These are phyloP conservation scores for Scenedesmus sp. DNA, from an alignment of 163 green algal species.

Conservation along the genomic window DNA sequence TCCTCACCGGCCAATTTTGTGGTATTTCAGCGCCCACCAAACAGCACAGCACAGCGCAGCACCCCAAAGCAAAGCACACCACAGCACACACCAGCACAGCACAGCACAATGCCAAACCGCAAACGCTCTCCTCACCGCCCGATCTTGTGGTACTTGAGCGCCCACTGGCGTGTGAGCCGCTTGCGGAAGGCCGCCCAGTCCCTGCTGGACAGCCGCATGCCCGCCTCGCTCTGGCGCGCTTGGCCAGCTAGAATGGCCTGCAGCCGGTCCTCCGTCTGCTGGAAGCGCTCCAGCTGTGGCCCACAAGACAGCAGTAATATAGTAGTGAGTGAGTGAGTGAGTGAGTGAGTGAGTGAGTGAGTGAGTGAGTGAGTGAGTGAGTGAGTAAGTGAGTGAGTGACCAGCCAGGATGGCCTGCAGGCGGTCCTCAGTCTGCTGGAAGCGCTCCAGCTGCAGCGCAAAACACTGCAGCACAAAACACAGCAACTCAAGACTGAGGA, in stretches of 20 bases:
- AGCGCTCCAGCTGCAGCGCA: constrained; percentile 50
- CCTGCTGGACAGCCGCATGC: constrained; percentile 52
- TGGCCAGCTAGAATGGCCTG: constrained; percentile 48
- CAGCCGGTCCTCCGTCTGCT: constrained; percentile 59
- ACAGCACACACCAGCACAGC: no score
- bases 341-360: no score
- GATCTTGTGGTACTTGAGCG: constrained; percentile 63
- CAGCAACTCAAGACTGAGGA: background rate
- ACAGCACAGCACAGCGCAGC: background rate
- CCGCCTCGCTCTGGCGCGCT: constrained; percentile 26
- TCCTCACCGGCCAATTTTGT: constrained; percentile 58
- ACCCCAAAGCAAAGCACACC: no score
- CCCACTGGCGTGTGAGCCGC: constrained; percentile 55
- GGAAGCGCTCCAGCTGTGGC: constrained; percentile 56
- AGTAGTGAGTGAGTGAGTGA: no score
- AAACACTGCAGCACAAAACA: background rate
- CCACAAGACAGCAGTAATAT: no score
- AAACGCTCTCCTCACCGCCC: constrained; percentile 25
- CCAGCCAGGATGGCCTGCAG: constrained; percentile 51
- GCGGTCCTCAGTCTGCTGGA: constrained; percentile 60
- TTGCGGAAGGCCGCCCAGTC: constrained; percentile 57
- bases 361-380: no score
- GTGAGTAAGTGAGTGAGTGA: background rate
- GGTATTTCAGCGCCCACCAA: constrained; percentile 54
- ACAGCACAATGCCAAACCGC: no score